These are phyloP conservation scores for Aquilaria sinensis DNA, from an alignment of 345 rosid species.

Conservation along the genomic window DNA sequence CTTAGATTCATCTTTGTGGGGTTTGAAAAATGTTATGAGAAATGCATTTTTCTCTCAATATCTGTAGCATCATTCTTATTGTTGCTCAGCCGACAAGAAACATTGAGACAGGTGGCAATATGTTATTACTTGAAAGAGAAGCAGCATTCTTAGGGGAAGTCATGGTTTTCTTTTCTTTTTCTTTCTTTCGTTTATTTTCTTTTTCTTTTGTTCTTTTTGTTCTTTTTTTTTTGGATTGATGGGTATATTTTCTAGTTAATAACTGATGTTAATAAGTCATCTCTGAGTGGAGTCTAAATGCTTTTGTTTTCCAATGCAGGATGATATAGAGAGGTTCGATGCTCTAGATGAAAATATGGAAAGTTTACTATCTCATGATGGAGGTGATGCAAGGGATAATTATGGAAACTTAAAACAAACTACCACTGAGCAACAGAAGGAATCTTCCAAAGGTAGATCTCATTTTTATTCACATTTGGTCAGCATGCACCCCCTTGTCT, in stretches of 20 bases:
- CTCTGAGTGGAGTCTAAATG: constrained; percentile 2
- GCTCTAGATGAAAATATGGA: constrained; percentile 56
- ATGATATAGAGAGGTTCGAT: constrained; percentile 51
- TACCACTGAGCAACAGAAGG: constrained; percentile 37
- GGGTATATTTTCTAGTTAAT: too few species aligned
- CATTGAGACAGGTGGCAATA: too few species aligned
- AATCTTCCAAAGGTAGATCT: constrained; percentile 39
- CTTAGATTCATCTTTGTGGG: too few species aligned
- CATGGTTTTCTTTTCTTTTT: background rate
- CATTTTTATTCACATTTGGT: background rate
- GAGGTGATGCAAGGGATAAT: constrained; percentile 38
- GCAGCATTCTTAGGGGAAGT: background rate
- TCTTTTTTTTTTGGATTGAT: too few species aligned
- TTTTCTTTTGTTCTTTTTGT: background rate
- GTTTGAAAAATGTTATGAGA: too few species aligned
- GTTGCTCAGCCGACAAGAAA: too few species aligned
- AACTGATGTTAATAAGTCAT: too few species aligned
- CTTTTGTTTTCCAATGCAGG: constrained; percentile 33
- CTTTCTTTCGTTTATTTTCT: background rate
- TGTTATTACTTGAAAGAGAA: too few species aligned
- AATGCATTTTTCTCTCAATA: too few species aligned
- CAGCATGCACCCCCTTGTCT: background rate
- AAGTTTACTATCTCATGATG: constrained; percentile 45
- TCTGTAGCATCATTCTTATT: too few species aligned
- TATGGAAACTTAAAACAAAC: constrained; percentile 42